Evolutionary conservation across 306 rosid species (phyloP).

Genomic region (Quercus suber): DNA sequence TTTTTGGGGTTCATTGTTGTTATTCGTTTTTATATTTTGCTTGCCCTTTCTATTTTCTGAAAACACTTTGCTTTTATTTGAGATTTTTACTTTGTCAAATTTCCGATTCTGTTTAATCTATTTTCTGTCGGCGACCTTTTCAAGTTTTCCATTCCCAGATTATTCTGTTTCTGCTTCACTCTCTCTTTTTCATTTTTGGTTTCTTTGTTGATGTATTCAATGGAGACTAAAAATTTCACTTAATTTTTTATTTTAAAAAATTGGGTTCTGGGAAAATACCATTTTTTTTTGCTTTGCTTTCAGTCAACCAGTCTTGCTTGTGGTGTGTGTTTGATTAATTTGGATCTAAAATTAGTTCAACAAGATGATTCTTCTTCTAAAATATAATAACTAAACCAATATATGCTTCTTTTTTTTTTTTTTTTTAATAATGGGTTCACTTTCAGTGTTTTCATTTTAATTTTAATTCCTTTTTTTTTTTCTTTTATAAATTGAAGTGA

Average conservation of each 20-base stretch:
- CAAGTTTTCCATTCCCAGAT: too few species aligned
- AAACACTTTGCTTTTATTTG: background rate
- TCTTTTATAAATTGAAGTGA: background rate
- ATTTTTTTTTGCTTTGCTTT: background rate
- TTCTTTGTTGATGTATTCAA: background rate
- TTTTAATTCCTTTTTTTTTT: slow-evolving; percentile 4
- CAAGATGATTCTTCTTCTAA: slow-evolving; percentile 9
- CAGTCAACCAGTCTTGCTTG: background rate
- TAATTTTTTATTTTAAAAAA: background rate
- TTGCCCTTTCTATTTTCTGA: background rate
- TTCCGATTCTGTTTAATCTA: slow-evolving; percentile 1
- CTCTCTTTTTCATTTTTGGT: background rate
- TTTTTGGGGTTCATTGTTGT: background rate
- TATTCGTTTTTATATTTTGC: background rate
- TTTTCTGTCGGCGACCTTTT: slow-evolving; percentile 49
- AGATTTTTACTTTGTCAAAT: slow-evolving; percentile 6
- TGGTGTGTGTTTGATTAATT: slow-evolving; percentile 13
- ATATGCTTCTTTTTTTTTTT: too few species aligned
- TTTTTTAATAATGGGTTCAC: background rate
- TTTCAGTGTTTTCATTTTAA: slow-evolving; percentile 18
- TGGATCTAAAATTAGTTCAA: slow-evolving; percentile 33
- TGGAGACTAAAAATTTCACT: background rate
- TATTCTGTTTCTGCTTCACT: slow-evolving; percentile 4
- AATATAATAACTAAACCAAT: background rate
- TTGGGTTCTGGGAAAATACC: background rate